Base-by-base conservation (phyloP, 768 basidiomycete genomes). In the Polyporus arcularius region DNA sequence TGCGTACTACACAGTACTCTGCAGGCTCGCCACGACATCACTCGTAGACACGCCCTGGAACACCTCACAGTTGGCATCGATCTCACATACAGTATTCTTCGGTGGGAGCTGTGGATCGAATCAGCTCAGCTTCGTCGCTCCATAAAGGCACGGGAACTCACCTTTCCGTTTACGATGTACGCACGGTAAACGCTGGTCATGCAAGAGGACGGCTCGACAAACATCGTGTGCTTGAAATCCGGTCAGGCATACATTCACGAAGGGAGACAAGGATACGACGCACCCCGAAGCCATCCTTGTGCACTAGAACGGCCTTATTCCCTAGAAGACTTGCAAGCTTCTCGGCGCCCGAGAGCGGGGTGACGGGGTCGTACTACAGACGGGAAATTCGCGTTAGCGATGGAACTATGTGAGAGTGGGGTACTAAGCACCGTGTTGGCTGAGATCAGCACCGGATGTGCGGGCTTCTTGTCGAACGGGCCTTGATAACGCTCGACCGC, bases 401-500 rank as follows among this genome's bases (percentile, higher is more conserved):
- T 18, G 1, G 18, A 15, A 38, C 0, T 4, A 28, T 32, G 4
- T 4, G 3, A 21, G 45, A 46, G 21, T 11, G 14, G 12, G 16
- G 26, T 14, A 53, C 64, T 26, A 26, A 26, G 56, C n/a, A 61
- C 68, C 38, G 43, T 54, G 47, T 63, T 68, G 28, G 63, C 56
- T 31, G 63, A 32, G 10, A 68, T 53, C 30, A 68, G 45, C 32
- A 67, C 51, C 38, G 47, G 47, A 45, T 67, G 63, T 2, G 53
- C 53, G 9, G 65, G 55, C 30, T 55, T 63, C 51, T 47, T 48
- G 55, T 68, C 67, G 55, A 64, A 68, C 12, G 65, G 68, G 7
- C 68, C 68, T 14, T 61, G 53, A 39, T 58, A 68, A 9, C 68
- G 39, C 56, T 68, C 68, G 0, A 67, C 66, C 0, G 61, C 60